These are phyloP conservation scores for Pseudogymnoascus sp. DNA, from an alignment of 2,329 filamentous ascomycete genomes.

Conservation along the genomic window DNA sequence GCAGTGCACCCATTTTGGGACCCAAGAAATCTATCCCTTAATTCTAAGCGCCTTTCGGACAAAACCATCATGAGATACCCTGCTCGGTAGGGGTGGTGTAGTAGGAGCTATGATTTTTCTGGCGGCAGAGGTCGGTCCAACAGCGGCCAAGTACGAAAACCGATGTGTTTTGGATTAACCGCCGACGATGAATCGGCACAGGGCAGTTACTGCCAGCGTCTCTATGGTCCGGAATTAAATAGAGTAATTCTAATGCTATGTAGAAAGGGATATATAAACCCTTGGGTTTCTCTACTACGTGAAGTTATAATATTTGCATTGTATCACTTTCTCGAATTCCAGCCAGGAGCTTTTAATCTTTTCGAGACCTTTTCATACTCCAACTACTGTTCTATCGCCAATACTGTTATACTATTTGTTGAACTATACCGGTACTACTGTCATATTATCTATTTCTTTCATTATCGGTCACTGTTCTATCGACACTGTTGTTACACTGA, in stretches of 20 bases:
- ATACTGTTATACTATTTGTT: not conserved
- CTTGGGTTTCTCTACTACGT: not conserved
- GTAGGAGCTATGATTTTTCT: not conserved
- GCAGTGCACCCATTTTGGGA: not conserved
- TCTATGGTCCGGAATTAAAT: not conserved
- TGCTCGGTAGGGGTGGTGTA: not conserved
- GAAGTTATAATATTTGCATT: not conserved
- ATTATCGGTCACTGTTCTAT: not conserved
- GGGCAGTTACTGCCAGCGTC: not conserved
- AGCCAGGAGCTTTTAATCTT: not conserved
- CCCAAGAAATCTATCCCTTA: not conserved
- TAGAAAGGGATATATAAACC: not conserved
- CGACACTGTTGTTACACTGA: not conserved
- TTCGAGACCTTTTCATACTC: not conserved
- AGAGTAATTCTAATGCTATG: not conserved
- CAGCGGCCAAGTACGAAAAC: not conserved
- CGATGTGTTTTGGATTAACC: not conserved
- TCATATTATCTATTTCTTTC: not conserved
- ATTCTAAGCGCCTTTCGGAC: not conserved
- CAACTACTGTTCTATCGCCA: not conserved
- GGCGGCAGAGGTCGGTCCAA: not conserved
- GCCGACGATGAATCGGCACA: not conserved
- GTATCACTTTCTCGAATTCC: not conserved
- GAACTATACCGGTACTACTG: not conserved
- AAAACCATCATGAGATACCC: not conserved